Evolutionary conservation across 176 grass and related monocot genomes (phyloP).

Genomic region (Hsuehochloa calcarea): DNA sequence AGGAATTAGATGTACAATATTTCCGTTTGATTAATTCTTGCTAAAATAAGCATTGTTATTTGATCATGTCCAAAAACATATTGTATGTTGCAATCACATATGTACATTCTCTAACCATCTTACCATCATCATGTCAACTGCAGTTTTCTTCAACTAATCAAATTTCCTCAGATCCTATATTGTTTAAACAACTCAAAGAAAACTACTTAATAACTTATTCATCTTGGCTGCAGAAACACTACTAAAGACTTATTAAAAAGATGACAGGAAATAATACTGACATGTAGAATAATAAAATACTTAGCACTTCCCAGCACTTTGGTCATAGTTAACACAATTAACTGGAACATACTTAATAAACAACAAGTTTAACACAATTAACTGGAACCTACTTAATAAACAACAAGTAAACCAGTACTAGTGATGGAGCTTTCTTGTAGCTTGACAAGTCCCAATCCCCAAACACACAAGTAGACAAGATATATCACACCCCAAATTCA

Average conservation of each 20-base stretch:
- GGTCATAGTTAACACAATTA: neutral
- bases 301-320: neutral
- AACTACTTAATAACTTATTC: neutral
- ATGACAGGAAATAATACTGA: neutral
- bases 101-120: neutral
- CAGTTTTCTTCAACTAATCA: neutral
- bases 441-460: neutral
- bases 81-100: neutral
- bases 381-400: neutral
- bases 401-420: neutral
- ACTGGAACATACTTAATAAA: neutral
- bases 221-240: neutral
- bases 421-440: neutral
- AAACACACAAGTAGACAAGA: neutral
- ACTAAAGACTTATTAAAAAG: neutral
- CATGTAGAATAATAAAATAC: neutral
- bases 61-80: neutral
- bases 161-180: neutral
- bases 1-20: neutral
- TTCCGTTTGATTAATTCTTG: neutral
- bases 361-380: neutral
- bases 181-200: neutral
- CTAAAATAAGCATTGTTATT: neutral
- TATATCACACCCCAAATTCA: slow-evolving; percentile 4
- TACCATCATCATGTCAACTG: neutral